Evolutionary conservation across 129 eudicot species (phyloP).

Genomic region (Pittosporum tobira): DNA sequence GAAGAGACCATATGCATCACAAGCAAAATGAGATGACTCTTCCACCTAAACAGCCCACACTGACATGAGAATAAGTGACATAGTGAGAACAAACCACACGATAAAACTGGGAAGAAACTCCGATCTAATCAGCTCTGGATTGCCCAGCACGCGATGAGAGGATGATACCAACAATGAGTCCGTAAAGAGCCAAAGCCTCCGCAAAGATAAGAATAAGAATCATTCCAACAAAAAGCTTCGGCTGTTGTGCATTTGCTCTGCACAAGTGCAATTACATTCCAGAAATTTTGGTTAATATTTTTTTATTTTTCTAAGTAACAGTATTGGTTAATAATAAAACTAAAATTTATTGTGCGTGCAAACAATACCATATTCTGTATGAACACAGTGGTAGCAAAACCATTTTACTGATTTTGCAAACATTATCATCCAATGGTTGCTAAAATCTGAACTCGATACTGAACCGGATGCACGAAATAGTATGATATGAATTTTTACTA

Average conservation of each 20-base stretch:
- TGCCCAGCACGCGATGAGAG: conserved; percentile 49
- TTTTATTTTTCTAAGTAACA: too few relatives aligned
- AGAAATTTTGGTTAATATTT: not conserved
- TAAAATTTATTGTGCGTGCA: not conserved
- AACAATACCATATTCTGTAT: not conserved
- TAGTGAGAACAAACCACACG: not conserved
- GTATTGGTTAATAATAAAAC: too few relatives aligned
- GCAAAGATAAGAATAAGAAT: conserved; percentile 37
- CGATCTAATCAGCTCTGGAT: conserved; percentile 33
- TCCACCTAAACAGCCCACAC: conserved; percentile 7
- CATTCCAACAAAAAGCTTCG: conserved; percentile 42
- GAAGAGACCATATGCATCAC: conserved; percentile 1
- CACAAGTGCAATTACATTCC: not conserved
- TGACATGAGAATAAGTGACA: not conserved
- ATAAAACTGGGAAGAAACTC: not conserved
- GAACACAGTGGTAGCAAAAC: too few relatives aligned
- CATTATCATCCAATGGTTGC: too few relatives aligned
- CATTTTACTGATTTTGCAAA: too few relatives aligned
- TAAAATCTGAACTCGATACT: too few relatives aligned
- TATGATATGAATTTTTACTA: too few relatives aligned
- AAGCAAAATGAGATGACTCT: not conserved
- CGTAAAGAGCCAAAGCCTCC: conserved; percentile 40
- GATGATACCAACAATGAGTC: conserved; percentile 43
- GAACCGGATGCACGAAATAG: too few relatives aligned
- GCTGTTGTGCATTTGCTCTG: conserved; percentile 47